Percentiles rank a stretch among this genome's conserved stretches.
Evolutionary conservation across 164 flowering plant genomes (phyloP).

Genomic region (Chimonanthus praecox): DNA sequence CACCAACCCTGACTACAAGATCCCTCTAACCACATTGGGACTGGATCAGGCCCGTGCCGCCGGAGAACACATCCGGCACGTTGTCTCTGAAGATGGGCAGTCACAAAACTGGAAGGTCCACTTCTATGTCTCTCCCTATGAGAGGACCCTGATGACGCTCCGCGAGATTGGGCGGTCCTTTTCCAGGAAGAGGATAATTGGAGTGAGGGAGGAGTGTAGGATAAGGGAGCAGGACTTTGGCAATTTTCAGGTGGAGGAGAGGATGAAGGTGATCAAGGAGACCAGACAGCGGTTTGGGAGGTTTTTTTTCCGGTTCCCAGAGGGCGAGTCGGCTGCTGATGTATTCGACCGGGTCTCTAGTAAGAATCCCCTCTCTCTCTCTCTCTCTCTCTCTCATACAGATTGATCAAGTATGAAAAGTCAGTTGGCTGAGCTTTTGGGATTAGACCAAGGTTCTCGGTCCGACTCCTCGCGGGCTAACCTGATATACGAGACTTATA

Average conservation of each 20-base stretch:
- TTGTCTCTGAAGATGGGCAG: constrained; percentile 27
- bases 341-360: constrained; percentile 92
- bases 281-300: constrained; percentile 78
- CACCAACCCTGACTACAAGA: constrained; percentile 73
- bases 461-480: too few relatives aligned
- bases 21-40: constrained; percentile 62
- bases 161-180: constrained; percentile 76
- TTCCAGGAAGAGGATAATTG: constrained; percentile 48
- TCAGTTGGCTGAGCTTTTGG: too few relatives aligned
- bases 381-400: neutral
- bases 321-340: constrained; percentile 98
- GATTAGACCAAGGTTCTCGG: too few relatives aligned
- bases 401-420: too few relatives aligned
- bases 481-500: too few relatives aligned
- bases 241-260: constrained; percentile 82
- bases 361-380: constrained; percentile 21
- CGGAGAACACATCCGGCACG: constrained; percentile 36
- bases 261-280: constrained; percentile 70
- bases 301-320: constrained; percentile 90
- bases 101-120: constrained; percentile 47
- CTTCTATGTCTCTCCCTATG: constrained; percentile 93
- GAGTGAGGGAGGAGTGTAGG: constrained; percentile 91
- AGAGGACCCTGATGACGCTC: constrained; percentile 69
- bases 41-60: constrained; percentile 50
- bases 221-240: constrained; percentile 96